Conservation (phyloP, 306 rosid genomes). For the Bauhinia variegata region DNA sequence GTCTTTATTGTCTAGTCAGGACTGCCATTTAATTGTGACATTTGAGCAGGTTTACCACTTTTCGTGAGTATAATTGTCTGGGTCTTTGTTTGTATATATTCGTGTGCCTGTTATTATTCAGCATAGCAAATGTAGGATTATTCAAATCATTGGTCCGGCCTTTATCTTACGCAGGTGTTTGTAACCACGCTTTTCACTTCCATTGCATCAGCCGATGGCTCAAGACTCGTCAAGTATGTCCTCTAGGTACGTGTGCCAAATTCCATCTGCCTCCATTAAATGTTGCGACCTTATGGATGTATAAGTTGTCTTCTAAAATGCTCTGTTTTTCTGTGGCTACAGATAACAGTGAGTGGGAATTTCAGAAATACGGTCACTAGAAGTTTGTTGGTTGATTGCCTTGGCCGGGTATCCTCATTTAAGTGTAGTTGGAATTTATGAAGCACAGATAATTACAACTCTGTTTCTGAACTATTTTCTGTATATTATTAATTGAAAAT, state of each 20-base stretch:
- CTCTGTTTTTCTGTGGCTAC: conserved; percentile 23
- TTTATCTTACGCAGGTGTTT: conserved; percentile 46
- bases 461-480: too few species aligned
- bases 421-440: too few species aligned
- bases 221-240: conserved; percentile 66
- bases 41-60: neutral
- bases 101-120: conserved; percentile 15
- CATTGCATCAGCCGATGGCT: conserved; percentile 65
- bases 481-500: too few species aligned
- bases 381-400: conserved; percentile 27
- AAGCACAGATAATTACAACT: too few species aligned
- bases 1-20: neutral
- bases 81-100: too few species aligned
- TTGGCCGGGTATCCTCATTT: conserved; percentile 23
- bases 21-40: neutral
- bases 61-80: too few species aligned
- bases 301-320: conserved; percentile 14
- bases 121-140: conserved; percentile 22
- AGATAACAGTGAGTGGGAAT: conserved; percentile 98
- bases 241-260: conserved; percentile 62
- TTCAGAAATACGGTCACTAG: conserved; percentile 96
- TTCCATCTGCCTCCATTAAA: conserved; percentile 20
- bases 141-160: conserved; percentile 20
- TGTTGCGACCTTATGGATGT: neutral
- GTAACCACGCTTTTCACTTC: conserved; percentile 62